Conservation (phyloP, 176 grass and related monocot species). For the Cenchrus fungigraminus region DNA sequence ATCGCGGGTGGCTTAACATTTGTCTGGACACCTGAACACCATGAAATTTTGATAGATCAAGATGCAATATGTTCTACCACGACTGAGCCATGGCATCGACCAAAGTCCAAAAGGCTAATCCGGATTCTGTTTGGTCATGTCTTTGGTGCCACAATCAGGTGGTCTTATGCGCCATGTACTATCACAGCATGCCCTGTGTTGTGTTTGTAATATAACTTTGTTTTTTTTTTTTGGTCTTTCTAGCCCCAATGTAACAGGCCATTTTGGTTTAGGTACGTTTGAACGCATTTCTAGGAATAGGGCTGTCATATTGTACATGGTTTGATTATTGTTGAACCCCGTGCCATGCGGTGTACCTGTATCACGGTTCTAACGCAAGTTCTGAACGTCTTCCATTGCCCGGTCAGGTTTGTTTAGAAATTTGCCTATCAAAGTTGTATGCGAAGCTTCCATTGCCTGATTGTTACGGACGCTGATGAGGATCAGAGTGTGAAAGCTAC, state of each 20-base stretch:
- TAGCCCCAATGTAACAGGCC: constrained; percentile 45
- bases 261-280: constrained; percentile 50
- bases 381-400: constrained; percentile 9
- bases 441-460: background rate
- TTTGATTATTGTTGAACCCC: constrained; percentile 57
- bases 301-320: constrained; percentile 66
- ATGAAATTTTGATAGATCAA: constrained; percentile 57
- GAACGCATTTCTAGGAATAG: constrained; percentile 49
- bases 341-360: constrained; percentile 51
- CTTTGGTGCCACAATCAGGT: constrained; percentile 13
- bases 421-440: background rate
- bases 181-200: constrained; percentile 36
- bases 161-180: constrained; percentile 41
- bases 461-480: background rate
- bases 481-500: constrained; percentile 27
- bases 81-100: constrained; percentile 27
- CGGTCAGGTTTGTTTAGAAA: constrained; percentile 1
- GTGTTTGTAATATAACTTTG: constrained; percentile 60
- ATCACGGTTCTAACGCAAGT: constrained; percentile 42
- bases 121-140: constrained; percentile 13
- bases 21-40: constrained; percentile 38
- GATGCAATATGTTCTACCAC: constrained; percentile 26
- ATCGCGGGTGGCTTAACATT: constrained; percentile 36
- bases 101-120: background rate
- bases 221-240: constrained; percentile 37